phyloP scores from a whole-genome alignment of 805 yeast species.

The Tetrapisispora namnaoensis region DNA sequence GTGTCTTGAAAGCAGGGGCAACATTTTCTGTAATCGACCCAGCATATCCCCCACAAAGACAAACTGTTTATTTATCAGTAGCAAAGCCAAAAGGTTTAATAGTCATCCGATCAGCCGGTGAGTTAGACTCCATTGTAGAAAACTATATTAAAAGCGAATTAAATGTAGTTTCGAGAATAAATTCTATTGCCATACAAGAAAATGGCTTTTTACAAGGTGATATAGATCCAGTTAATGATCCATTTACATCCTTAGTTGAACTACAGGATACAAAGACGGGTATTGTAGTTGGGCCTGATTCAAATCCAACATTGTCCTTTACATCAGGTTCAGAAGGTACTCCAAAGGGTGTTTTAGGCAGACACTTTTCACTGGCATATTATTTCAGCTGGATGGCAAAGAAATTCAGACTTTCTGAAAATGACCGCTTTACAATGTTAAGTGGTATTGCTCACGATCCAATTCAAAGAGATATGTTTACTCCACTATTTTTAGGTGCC shows the following conservation, averaged over 20 bases:
- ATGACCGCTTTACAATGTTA: slow-evolving; percentile 91
- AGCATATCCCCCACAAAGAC: slow-evolving; percentile 97
- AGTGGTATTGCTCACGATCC: slow-evolving; percentile 99
- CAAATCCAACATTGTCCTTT: slow-evolving; percentile 91
- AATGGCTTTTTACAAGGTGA: slow-evolving; percentile 65
- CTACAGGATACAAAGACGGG: slow-evolving; percentile 60
- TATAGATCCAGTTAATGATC: slow-evolving; percentile 31
- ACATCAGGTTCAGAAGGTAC: slow-evolving; percentile 98
- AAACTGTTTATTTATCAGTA: slow-evolving; percentile 82
- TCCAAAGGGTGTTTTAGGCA: slow-evolving; percentile 97
- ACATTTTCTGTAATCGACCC: slow-evolving; percentile 98
- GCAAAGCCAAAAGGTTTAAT: slow-evolving; percentile 89
- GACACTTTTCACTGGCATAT: slow-evolving; percentile 93
- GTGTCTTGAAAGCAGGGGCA: slow-evolving; percentile 96
- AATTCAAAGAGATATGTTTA: slow-evolving; percentile 97
- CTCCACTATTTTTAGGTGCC: slow-evolving; percentile 95
- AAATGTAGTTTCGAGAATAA: slow-evolving; percentile 61
- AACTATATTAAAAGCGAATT: slow-evolving; percentile 68
- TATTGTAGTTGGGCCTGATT: slow-evolving; percentile 92
- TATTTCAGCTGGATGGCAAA: slow-evolving; percentile 98
- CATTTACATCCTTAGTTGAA: slow-evolving; percentile 38
- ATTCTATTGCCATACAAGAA: slow-evolving; percentile 65
- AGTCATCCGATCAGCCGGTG: slow-evolving; percentile 85
- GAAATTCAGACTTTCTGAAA: slow-evolving; percentile 62
- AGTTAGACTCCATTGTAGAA: slow-evolving; percentile 64